Base-by-base conservation (phyloP, 1,284 basidiomycete genomes). In the Pascua sp. region DNA sequence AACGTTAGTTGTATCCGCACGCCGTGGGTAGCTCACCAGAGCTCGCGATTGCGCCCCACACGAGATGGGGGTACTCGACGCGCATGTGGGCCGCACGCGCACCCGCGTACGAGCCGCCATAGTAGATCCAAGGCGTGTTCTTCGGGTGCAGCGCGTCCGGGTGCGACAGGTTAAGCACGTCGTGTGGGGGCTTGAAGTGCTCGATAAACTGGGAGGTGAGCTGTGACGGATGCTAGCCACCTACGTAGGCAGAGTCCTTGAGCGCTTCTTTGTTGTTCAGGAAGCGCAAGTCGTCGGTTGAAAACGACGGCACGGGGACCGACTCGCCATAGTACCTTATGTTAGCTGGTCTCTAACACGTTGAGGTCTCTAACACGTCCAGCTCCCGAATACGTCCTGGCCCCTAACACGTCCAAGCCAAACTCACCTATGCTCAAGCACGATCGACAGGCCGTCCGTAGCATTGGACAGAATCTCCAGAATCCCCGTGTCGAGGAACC, bases 41-140 rank as follows among this genome's bases (percentile, higher is more conserved):
- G 9, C 88, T 91, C 1, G 92, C 91, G 62, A 98, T 95, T 0
- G 90, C 88, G 16, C 93, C 95, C 75, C 84, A 94, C 5, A 94
- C 89, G 11, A 94, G 80, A 32, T 95, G 84, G 0, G 93, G 93
- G 68, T 72, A 75, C 54, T 72, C 60, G 38, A 91, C 79, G 50
- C 85, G 86, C 88, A 97, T 92, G 69, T 97, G 91, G 0, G 95
- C 95, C 0, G 92, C 87, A 15, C 94, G 86, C 5, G 91, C 94
- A 50, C 95, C 95, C 8, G 94, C 92, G 69, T 98, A 76, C 15
- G 68, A 75, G 2, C 80, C 91, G 36, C 95, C 94, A 67, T 96
- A 96, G 76, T 95, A 95, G 62, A 98, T 91, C 89, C 93, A 95
- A 1, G 91, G 89, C 0, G 87, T 86, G 16, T 67, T 62, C 16